These are phyloP conservation scores for Geotrichum cucujoidarum DNA, from an alignment of 1,139 yeast genomes.

Conservation along the genomic window DNA sequence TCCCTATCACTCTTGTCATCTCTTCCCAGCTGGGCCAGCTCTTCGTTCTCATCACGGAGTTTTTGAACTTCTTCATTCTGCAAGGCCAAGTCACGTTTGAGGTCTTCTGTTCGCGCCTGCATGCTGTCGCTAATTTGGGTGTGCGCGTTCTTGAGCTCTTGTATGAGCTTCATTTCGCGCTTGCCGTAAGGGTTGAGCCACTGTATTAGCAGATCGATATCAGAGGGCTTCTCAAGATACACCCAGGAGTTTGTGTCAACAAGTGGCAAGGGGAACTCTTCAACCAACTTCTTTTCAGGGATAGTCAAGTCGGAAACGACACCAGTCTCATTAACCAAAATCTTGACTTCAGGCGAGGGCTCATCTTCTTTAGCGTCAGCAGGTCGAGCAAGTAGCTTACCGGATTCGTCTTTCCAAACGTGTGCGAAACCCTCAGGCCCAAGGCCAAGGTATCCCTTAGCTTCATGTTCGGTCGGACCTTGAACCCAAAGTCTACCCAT, in stretches of 20 bases:
- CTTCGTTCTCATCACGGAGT: slow-evolving; percentile 32
- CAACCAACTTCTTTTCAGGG: slow-evolving; percentile 58
- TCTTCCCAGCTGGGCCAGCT: slow-evolving; percentile 23
- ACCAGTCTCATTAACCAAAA: slow-evolving; percentile 27
- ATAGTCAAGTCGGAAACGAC: slow-evolving; percentile 23
- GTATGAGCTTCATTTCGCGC: slow-evolving; percentile 63
- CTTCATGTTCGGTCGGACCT: slow-evolving; percentile 75
- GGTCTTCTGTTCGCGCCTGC: slow-evolving; percentile 49
- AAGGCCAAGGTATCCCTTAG: slow-evolving; percentile 42
- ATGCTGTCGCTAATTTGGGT: slow-evolving; percentile 56
- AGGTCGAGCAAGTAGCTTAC: slow-evolving; percentile 30
- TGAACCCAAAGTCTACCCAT: slow-evolving; percentile 93
- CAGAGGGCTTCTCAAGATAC: slow-evolving; percentile 57
- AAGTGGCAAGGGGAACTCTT: slow-evolving; percentile 58
- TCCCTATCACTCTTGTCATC: slow-evolving; percentile 28
- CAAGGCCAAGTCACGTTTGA: slow-evolving; percentile 35
- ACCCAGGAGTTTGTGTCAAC: slow-evolving; percentile 60
- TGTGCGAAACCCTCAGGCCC: slow-evolving; percentile 18
- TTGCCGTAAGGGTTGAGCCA: slow-evolving; percentile 78
- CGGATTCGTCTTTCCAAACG: slow-evolving; percentile 17
- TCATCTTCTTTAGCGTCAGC: slow-evolving; percentile 35
- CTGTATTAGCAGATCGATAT: slow-evolving; percentile 50
- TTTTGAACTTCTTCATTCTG: slow-evolving; percentile 24
- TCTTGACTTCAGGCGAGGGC: slow-evolving; percentile 22
- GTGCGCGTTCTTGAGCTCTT: slow-evolving; percentile 49